Evolutionary conservation across 2,329 filamentous ascomycete species (phyloP).

Genomic region (Neocatenulostroma microsporum): DNA sequence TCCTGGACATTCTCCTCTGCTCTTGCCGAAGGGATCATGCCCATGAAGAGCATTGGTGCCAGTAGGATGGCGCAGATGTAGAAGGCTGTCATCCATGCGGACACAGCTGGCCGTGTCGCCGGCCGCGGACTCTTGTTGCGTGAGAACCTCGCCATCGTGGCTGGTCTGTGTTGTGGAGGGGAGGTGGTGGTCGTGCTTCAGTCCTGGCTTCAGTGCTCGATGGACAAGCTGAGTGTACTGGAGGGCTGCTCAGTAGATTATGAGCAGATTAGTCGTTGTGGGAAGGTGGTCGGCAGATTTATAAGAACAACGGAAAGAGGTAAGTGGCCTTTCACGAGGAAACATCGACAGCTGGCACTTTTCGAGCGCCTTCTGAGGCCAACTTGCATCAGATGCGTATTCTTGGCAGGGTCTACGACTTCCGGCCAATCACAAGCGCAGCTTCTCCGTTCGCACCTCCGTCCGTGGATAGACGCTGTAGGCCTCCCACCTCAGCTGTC

Average conservation of each 20-base stretch:
- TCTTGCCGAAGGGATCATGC: slow-evolving; percentile 49
- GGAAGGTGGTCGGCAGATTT: neutral
- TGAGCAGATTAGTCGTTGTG: neutral
- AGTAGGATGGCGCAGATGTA: slow-evolving; percentile 86
- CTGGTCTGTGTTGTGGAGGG: slow-evolving; percentile 13
- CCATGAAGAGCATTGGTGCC: slow-evolving; percentile 75
- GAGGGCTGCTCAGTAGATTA: slow-evolving; percentile 1
- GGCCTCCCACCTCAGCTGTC: neutral
- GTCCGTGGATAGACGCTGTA: no score
- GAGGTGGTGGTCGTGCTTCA: slow-evolving; percentile 1
- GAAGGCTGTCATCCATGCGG: slow-evolving; percentile 69
- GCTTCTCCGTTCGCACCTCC: neutral
- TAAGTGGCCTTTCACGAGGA: neutral
- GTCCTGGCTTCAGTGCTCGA: neutral
- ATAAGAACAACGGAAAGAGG: neutral
- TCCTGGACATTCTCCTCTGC: slow-evolving; percentile 62
- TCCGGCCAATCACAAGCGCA: neutral
- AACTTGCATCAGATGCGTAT: neutral
- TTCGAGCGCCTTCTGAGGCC: no score
- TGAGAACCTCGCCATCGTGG: slow-evolving; percentile 30
- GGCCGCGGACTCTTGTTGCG: slow-evolving; percentile 25
- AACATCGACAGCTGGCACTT: neutral
- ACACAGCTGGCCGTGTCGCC: slow-evolving; percentile 19
- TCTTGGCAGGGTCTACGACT: neutral
- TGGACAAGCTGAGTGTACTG: neutral